Conservation (phyloP, 768 basidiomycete species). For the Cystoderma amianthinum region DNA sequence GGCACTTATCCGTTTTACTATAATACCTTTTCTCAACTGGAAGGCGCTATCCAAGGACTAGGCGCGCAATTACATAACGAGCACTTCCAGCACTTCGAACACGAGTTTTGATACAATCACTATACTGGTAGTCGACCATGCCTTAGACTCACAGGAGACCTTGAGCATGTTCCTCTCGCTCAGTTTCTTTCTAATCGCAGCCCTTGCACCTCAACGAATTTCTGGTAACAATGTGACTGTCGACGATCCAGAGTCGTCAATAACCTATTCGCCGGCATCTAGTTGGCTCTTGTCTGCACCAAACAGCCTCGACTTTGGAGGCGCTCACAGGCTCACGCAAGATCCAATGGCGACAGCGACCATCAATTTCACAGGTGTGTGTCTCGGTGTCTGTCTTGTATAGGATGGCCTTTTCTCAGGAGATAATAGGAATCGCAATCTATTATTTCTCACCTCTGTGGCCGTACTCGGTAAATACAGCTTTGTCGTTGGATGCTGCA, state of each 20-base stretch:
- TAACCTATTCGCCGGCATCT: conserved; percentile 20
- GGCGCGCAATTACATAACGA: not conserved
- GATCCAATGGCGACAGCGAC: conserved; percentile 29
- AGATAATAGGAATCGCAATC: conserved; percentile 31
- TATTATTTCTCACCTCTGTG: conserved; percentile 37
- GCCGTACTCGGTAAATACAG: conserved; percentile 37
- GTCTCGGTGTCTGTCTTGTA: not conserved
- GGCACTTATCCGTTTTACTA: too few species aligned
- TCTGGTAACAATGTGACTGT: conserved; percentile 23
- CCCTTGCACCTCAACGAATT: conserved; percentile 2
- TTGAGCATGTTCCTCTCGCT: conserved; percentile 6
- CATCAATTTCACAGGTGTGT: conserved; percentile 22
- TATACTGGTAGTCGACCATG: not conserved
- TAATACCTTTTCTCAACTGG: too few species aligned
- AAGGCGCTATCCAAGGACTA: not conserved
- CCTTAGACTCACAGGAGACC: not conserved
- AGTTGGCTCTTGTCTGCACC: conserved; percentile 23
- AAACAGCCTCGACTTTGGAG: conserved; percentile 24
- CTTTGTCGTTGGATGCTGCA: conserved; percentile 30
- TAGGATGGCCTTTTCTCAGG: conserved; percentile 15
- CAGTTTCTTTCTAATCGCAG: conserved; percentile 3
- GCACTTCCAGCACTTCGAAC: conserved; percentile 2
- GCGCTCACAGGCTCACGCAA: conserved; percentile 21
- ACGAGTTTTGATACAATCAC: conserved; percentile 3
- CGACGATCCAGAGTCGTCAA: conserved; percentile 21